Evolutionary conservation across 2,329 filamentous ascomycete genomes (phyloP).

Genomic region (Apiospora koreana): DNA sequence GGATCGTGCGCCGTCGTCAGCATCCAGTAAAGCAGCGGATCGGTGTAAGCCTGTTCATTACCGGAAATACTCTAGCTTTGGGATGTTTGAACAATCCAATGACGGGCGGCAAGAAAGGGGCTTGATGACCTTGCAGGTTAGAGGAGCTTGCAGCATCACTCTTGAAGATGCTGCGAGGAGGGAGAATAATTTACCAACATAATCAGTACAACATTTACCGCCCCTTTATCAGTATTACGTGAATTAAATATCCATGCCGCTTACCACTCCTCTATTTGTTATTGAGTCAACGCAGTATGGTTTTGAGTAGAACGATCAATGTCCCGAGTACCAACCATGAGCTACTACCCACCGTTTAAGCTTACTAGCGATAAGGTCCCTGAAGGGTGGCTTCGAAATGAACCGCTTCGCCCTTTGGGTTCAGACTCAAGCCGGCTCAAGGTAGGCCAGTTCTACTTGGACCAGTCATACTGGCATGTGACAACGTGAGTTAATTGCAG

Average conservation of each 20-base stretch:
- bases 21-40: slow-evolving; percentile 9
- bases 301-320: neutral
- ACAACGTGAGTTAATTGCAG: neutral
- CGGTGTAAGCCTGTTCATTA: neutral
- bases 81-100: neutral
- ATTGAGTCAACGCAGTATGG: too few relatives aligned
- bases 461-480: slow-evolving; percentile 1
- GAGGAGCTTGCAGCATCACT: neutral
- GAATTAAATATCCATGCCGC: neutral
- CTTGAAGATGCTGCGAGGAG: neutral
- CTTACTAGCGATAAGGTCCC: neutral
- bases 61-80: neutral
- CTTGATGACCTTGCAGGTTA: neutral
- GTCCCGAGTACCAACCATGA: neutral
- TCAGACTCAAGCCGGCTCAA: neutral
- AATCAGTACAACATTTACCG: neutral
- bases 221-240: neutral
- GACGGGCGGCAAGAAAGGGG: neutral
- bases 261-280: neutral
- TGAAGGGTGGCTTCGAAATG: neutral
- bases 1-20: slow-evolving; percentile 15
- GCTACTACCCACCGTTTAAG: neutral
- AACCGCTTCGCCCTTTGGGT: neutral
- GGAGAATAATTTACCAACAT: neutral
- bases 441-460: neutral